Conservation (phyloP, 768 basidiomycete genomes). For the Hirschioporus abietinus region DNA sequence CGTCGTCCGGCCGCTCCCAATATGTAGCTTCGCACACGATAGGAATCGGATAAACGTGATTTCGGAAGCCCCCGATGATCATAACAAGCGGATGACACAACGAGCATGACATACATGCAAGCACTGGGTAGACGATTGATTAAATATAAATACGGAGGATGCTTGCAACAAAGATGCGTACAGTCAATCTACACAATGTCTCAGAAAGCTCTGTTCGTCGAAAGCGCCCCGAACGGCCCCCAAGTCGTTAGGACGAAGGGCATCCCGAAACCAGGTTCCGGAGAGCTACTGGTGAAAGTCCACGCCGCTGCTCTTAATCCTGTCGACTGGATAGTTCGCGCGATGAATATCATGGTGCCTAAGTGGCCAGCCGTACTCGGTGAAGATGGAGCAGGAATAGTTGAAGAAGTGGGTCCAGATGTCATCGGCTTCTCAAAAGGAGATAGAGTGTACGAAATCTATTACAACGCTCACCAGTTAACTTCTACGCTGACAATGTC, state of each 20-base stretch:
- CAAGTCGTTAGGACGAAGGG: not conserved
- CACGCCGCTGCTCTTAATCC: conserved; percentile 41
- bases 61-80: not conserved
- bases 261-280: conserved; percentile 29
- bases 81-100: not conserved
- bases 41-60: not conserved
- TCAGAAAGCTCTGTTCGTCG: not conserved
- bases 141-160: not conserved
- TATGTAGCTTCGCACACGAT: not conserved
- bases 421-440: conserved; percentile 45
- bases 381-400: conserved; percentile 45
- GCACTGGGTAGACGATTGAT: not conserved
- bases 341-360: conserved; percentile 13
- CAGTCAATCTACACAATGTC: not conserved
- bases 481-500: conserved; percentile 14
- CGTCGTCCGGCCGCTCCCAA: no score
- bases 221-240: not conserved
- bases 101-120: not conserved
- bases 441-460: conserved; percentile 44
- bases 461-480: conserved; percentile 18
- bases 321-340: conserved; percentile 17
- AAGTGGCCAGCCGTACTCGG: conserved; percentile 21
- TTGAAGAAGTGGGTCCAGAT: conserved; percentile 45
- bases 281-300: conserved; percentile 38
- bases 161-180: not conserved